Base-by-base conservation (phyloP, 805 yeast species). In the Priceomyces melissophilus region DNA sequence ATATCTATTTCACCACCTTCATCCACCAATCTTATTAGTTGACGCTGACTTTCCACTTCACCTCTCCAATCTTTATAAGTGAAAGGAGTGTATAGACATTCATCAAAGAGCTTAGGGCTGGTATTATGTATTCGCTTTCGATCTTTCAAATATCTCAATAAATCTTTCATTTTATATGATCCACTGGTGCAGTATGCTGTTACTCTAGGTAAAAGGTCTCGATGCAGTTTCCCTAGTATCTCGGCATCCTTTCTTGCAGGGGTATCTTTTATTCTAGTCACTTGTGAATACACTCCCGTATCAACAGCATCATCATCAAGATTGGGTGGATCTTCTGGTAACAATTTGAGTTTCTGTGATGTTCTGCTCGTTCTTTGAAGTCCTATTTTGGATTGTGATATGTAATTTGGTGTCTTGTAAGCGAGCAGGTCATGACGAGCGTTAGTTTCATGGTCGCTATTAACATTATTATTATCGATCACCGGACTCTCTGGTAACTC, bases 171-270 rank as follows among this genome's bases (percentile, higher is more conserved):
- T 49, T 79, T 80, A 57, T 90, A 93, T 16, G 93, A 81, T 25
- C 96, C 90, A 20, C 97, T 89, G 0, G 98, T 91, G 64, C 98
- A 91, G 58, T 89, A 93, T 2, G 96, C 96, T 0, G 98, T 91
- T 1, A 90, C 96, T 46, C 99, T 71, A 3, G 99, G 98, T 41
- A 93, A 72, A 46, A 88, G 65, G 27, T 84, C 84, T 45, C 98
- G 69, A 53, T 84, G 91, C 47, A 81, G 80, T 59, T 90, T 93
- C 3, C 96, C 96, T 43, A 93, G 69, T 38, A 90, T 79, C 58
- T 90, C 96, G 0, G 99, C 98, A 68, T 91, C 98, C 48, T 81
- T 83, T 50, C 97, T 72, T 1, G 97, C 97, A 1, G 93, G 83
- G 14, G 84, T 75, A 49, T 91, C 97, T 27, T 83, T 87, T 47